A percentile compares a stretch with the other conserved stretches of the same genome.
These are phyloP conservation scores for Beauveria sp. DNA, from an alignment of 2,329 filamentous ascomycete species.

Conservation along the genomic window DNA sequence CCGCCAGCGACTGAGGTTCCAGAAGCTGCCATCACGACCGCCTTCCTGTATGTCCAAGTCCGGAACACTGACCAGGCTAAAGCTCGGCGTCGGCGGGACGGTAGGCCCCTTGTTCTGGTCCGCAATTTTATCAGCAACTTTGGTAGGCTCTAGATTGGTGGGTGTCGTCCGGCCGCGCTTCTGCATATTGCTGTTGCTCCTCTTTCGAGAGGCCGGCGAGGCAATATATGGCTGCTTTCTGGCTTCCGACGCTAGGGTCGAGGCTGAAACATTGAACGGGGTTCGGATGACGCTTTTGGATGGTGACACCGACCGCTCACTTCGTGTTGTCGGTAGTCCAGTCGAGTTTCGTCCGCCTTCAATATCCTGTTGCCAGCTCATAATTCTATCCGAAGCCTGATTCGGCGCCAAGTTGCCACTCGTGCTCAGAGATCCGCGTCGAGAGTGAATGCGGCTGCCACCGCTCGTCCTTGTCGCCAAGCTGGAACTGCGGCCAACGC, in stretches of 20 bases:
- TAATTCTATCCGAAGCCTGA: constrained; percentile 62
- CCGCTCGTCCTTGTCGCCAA: constrained; percentile 47
- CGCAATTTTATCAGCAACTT: constrained; percentile 17
- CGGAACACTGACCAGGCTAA: constrained; percentile 36
- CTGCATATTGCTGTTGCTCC: constrained; percentile 2
- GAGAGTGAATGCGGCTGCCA: constrained; percentile 37
- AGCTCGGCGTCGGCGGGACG: constrained; percentile 47
- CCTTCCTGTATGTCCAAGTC: constrained; percentile 32
- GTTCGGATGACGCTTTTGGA: constrained; percentile 32
- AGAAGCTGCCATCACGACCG: constrained; percentile 41
- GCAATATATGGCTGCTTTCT: constrained; percentile 35
- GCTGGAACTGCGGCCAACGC: constrained; percentile 51
- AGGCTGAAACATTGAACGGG: constrained; percentile 28
- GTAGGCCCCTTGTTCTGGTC: constrained; percentile 20
- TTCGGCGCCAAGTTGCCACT: constrained; percentile 20
- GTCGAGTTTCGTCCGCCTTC: constrained; percentile 36
- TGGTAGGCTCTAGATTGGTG: not conserved
- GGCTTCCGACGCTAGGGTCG: constrained; percentile 38
- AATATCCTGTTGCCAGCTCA: constrained; percentile 74
- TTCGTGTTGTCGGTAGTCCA: constrained; percentile 33
- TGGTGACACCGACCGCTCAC: constrained; percentile 50
- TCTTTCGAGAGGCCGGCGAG: constrained; percentile 20
- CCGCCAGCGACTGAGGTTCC: constrained; percentile 50
- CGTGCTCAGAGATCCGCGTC: constrained; percentile 46
- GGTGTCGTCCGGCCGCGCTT: not conserved